A percentile compares a stretch with the other conserved stretches of the same genome.
phyloP scores from a whole-genome alignment of 2,329 filamentous ascomycete genomes.

The Sclerotiophoma versabilis region DNA sequence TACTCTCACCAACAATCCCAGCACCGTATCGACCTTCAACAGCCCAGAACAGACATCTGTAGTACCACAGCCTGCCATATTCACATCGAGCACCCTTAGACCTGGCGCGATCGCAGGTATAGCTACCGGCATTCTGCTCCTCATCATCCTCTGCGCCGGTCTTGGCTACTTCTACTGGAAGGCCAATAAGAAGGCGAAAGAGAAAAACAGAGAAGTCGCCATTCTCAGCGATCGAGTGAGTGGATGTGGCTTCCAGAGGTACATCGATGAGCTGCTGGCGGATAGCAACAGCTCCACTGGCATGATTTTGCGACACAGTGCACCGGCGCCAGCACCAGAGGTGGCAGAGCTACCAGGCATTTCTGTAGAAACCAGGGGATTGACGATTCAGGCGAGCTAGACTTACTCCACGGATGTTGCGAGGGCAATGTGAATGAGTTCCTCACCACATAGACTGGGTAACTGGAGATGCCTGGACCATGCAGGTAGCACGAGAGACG shows the following conservation, averaged over 20 bases:
- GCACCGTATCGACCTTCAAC: too few relatives aligned
- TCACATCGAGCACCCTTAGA: neutral
- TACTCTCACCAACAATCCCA: too few relatives aligned
- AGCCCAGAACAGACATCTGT: neutral
- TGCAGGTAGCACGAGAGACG: too few relatives aligned
- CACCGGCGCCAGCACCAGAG: neutral
- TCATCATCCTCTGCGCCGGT: neutral
- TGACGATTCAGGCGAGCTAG: neutral
- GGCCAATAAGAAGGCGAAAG: conserved; percentile 11
- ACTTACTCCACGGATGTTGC: neutral
- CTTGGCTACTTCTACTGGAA: conserved; percentile 12
- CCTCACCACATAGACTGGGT: too few relatives aligned
- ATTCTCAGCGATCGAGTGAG: conserved; percentile 11
- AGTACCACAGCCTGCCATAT: neutral
- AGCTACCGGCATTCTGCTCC: neutral
- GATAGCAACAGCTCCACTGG: neutral
- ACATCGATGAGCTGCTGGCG: conserved; percentile 16
- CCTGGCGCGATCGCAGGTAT: conserved; percentile 1
- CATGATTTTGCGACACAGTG: neutral
- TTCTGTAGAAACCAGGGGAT: neutral
- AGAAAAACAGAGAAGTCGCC: conserved; percentile 14
- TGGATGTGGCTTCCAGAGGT: conserved; percentile 7
- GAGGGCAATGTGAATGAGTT: neutral
- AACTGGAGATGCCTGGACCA: too few relatives aligned
- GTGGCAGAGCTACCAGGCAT: neutral